Evolutionary conservation across 768 basidiomycete species (phyloP).

Genomic region (Mrakia blollopis): DNA sequence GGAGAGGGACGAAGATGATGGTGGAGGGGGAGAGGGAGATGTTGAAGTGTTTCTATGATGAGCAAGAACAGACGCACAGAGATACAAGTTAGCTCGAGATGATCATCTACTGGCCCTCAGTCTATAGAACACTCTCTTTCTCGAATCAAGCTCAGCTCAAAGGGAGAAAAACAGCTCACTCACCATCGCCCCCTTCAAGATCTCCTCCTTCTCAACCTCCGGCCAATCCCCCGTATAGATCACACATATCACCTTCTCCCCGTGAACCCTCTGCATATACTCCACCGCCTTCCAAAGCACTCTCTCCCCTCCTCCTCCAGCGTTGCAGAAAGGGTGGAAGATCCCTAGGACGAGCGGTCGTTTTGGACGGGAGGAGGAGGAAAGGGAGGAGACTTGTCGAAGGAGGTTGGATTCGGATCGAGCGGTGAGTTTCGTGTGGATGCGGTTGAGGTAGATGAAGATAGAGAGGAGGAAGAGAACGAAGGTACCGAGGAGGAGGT

Average conservation of each 20-base stretch:
- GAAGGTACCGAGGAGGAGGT: slow-evolving; percentile 1
- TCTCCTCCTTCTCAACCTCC: slow-evolving; percentile 64
- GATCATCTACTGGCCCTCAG: not conserved
- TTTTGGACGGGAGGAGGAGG: not conserved
- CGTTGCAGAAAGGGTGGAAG: slow-evolving; percentile 98
- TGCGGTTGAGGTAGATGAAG: not conserved
- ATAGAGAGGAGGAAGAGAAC: not conserved
- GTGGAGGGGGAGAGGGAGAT: slow-evolving; percentile 61
- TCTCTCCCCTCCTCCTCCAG: slow-evolving; percentile 92
- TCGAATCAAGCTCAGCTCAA: not conserved
- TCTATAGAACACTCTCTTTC: not conserved
- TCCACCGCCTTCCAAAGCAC: slow-evolving; percentile 90
- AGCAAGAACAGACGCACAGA: not conserved
- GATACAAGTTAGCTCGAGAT: not conserved
- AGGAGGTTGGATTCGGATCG: not conserved
- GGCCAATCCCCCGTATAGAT: slow-evolving; percentile 87
- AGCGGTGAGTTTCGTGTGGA: slow-evolving; percentile 1
- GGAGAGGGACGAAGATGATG: slow-evolving; percentile 77
- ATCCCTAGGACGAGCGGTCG: slow-evolving; percentile 59
- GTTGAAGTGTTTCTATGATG: slow-evolving; percentile 65
- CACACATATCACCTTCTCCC: slow-evolving; percentile 58
- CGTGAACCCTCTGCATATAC: slow-evolving; percentile 63
- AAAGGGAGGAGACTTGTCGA: not conserved
- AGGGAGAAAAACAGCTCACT: slow-evolving; percentile 35
- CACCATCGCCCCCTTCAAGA: slow-evolving; percentile 77